A percentile compares a stretch with the other conserved stretches of the same genome.
These are phyloP conservation scores for Thelonectria olida DNA, from an alignment of 2,329 filamentous ascomycete genomes.

Conservation along the genomic window DNA sequence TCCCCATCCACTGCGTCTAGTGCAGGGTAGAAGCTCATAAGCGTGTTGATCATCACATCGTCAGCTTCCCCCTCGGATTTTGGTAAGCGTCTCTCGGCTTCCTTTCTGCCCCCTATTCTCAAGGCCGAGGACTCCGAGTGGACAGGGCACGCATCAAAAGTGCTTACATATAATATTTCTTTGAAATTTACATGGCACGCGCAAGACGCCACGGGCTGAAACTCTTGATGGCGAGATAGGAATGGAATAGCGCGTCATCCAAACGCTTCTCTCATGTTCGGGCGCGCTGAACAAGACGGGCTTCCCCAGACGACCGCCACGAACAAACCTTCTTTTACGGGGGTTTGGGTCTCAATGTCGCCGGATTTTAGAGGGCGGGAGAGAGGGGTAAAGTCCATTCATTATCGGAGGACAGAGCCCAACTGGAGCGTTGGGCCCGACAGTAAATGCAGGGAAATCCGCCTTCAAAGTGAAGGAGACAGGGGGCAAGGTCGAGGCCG, in stretches of 20 bases:
- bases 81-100: too few species aligned
- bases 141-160: not conserved
- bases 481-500: not conserved
- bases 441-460: not conserved
- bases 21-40: too few species aligned
- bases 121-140: not conserved
- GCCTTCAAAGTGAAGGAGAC: not conserved
- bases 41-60: too few species aligned
- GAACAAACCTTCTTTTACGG: conserved; percentile 15
- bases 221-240: conserved; percentile 2
- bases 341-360: not conserved
- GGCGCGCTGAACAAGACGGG: conserved; percentile 6
- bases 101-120: not conserved
- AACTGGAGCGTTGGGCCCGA: conserved; percentile 3
- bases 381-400: conserved; percentile 4
- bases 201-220: conserved; percentile 9
- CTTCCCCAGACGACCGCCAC: conserved; percentile 14
- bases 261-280: not conserved
- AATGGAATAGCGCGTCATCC: conserved; percentile 3
- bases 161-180: too few species aligned
- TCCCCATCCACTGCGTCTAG: too few species aligned
- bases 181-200: conserved; percentile 10
- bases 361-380: not conserved
- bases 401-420: conserved; percentile 6
- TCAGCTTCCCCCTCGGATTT: too few species aligned